Conservation (phyloP, 1,284 basidiomycete species). For the Chondrostereum purpureum region DNA sequence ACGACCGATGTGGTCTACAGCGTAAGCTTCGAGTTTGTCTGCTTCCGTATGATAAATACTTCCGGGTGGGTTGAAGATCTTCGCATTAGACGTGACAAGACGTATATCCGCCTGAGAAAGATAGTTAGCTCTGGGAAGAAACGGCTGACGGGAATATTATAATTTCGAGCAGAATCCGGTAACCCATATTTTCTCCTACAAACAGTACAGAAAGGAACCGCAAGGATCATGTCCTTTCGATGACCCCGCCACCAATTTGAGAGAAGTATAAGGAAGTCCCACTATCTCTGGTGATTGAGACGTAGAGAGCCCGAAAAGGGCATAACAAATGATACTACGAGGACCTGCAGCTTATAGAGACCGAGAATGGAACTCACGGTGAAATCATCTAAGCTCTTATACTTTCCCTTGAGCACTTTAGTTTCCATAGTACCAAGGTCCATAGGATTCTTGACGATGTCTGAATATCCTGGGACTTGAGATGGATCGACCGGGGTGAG, state of each 20-base stretch:
- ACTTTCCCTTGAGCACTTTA: slow-evolving; percentile 60
- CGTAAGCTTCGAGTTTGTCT: slow-evolving; percentile 60
- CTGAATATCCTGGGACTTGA: slow-evolving; percentile 64
- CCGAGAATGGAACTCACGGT: slow-evolving; percentile 43
- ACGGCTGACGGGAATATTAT: too few relatives aligned
- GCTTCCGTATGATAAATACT: slow-evolving; percentile 70
- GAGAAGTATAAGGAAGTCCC: too few relatives aligned
- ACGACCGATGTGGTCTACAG: slow-evolving; percentile 64
- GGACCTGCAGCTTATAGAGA: too few relatives aligned
- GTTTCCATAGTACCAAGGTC: slow-evolving; percentile 74
- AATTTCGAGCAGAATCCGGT: too few relatives aligned
- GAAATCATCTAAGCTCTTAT: slow-evolving; percentile 72
- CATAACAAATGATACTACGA: too few relatives aligned
- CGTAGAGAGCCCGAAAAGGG: too few relatives aligned
- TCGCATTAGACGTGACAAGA: slow-evolving; percentile 68
- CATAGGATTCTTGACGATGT: slow-evolving; percentile 71
- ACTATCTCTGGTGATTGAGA: too few relatives aligned
- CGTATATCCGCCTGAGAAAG: slow-evolving; percentile 56
- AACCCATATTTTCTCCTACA: too few relatives aligned
- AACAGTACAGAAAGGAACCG: too few relatives aligned
- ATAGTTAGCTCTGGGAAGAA: not conserved
- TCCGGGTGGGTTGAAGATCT: slow-evolving; percentile 65
- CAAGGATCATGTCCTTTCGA: too few relatives aligned
- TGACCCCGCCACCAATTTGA: too few relatives aligned
- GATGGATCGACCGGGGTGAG: slow-evolving; percentile 60